phyloP scores from a whole-genome alignment of 228 moss, liverwort and hornwort genomes.

The Sphagnum magellanicum region DNA sequence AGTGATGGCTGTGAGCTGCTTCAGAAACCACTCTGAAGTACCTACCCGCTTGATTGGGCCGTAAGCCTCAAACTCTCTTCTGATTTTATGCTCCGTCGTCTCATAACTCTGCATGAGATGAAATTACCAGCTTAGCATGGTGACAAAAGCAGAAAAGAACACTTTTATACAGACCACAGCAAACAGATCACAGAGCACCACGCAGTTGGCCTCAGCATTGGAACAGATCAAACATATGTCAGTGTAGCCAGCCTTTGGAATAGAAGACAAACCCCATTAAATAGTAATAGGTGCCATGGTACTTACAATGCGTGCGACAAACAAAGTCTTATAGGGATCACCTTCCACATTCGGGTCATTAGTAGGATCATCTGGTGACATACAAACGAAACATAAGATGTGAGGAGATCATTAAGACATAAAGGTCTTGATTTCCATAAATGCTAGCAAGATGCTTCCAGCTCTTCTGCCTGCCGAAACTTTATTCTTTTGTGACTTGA shows the following conservation, averaged over 20 bases:
- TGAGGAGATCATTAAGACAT: no score
- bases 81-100: slow-evolving; percentile 97
- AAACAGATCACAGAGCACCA: neutral
- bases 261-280: neutral
- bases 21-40: slow-evolving; percentile 5
- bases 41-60: slow-evolving; percentile 95
- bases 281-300: neutral
- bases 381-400: no score
- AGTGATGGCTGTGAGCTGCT: neutral
- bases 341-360: slow-evolving; percentile 94
- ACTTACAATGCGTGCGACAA: slow-evolving; percentile 87
- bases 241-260: neutral
- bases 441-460: no score
- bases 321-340: slow-evolving; percentile 96
- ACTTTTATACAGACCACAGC: slow-evolving; percentile 5
- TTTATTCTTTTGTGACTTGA: no score
- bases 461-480: no score
- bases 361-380: slow-evolving; percentile 64
- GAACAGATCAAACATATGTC: neutral
- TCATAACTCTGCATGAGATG: slow-evolving; percentile 71
- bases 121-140: slow-evolving; percentile 7
- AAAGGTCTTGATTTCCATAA: no score
- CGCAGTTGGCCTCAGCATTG: slow-evolving; percentile 8
- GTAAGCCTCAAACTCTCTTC: slow-evolving; percentile 95
- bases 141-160: neutral